Percentiles rank a stretch among this genome's conserved stretches.
phyloP scores from a whole-genome alignment of 768 basidiomycete genomes.

The Amanita muscaria region DNA sequence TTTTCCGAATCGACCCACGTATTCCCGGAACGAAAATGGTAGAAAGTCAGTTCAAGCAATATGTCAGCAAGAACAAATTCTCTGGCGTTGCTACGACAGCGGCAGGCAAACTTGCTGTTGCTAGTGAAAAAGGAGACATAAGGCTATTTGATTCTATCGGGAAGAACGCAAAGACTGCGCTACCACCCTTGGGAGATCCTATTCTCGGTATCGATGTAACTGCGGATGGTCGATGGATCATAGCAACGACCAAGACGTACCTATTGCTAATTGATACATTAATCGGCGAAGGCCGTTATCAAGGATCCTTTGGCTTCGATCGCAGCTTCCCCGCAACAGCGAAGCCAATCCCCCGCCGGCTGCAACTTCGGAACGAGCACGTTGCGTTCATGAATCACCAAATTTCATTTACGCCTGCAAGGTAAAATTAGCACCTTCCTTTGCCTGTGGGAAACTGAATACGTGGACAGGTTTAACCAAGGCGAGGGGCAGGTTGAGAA shows the following conservation, averaged over 20 bases:
- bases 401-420: constrained; percentile 87
- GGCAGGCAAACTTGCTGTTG: constrained; percentile 81
- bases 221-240: constrained; percentile 87
- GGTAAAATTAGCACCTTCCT: constrained; percentile 35
- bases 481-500: constrained; percentile 85
- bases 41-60: constrained; percentile 92
- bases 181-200: constrained; percentile 91
- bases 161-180: constrained; percentile 97
- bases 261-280: constrained; percentile 90
- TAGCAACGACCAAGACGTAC: constrained; percentile 93
- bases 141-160: constrained; percentile 92
- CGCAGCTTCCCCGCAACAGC: constrained; percentile 90
- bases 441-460: constrained; percentile 5
- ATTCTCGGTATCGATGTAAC: constrained; percentile 94
- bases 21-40: constrained; percentile 89
- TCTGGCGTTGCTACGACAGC: constrained; percentile 88
- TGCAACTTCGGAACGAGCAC: constrained; percentile 87
- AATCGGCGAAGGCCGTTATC: constrained; percentile 84
- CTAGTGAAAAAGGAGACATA: constrained; percentile 95
- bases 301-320: constrained; percentile 83
- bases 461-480: constrained; percentile 71
- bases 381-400: constrained; percentile 88
- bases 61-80: constrained; percentile 90
- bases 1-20: constrained; percentile 98
- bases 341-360: constrained; percentile 83